Conservation (phyloP, 75 land plant genomes). For the Pinus tabuliformis region DNA sequence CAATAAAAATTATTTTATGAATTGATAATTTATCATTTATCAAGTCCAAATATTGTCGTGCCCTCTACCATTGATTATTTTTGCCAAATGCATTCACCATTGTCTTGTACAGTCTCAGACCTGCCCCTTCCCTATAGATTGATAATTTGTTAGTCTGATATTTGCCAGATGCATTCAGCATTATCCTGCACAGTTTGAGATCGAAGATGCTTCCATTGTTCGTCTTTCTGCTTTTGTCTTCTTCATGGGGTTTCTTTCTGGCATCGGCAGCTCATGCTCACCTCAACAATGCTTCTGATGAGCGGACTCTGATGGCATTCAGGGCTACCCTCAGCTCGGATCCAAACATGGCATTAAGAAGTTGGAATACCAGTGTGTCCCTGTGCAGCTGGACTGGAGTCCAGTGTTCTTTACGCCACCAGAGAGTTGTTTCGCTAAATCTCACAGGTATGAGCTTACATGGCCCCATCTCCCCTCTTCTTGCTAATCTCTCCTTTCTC, state of each 20-base stretch:
- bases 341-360: background rate
- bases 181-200: background rate
- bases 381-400: conserved; percentile 25
- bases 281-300: conserved; percentile 6
- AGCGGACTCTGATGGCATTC: conserved; percentile 14
- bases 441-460: conserved; percentile 18
- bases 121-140: too few species aligned
- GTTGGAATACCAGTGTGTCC: background rate
- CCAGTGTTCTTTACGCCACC: conserved; percentile 28
- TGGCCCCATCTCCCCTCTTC: conserved; percentile 31
- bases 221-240: background rate
- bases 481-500: conserved; percentile 31
- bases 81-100: too few species aligned
- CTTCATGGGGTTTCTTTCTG: background rate
- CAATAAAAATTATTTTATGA: too few species aligned
- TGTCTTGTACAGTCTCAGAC: too few species aligned
- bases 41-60: too few species aligned
- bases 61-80: too few species aligned
- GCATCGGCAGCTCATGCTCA: background rate
- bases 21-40: too few species aligned
- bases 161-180: too few species aligned
- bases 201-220: background rate
- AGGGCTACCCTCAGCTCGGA: background rate
- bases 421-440: conserved; percentile 15
- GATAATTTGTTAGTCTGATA: too few species aligned